Evolutionary conservation across 163 green algal species (phyloP).

Genomic region (Coccomyxa subellipsoidea): DNA sequence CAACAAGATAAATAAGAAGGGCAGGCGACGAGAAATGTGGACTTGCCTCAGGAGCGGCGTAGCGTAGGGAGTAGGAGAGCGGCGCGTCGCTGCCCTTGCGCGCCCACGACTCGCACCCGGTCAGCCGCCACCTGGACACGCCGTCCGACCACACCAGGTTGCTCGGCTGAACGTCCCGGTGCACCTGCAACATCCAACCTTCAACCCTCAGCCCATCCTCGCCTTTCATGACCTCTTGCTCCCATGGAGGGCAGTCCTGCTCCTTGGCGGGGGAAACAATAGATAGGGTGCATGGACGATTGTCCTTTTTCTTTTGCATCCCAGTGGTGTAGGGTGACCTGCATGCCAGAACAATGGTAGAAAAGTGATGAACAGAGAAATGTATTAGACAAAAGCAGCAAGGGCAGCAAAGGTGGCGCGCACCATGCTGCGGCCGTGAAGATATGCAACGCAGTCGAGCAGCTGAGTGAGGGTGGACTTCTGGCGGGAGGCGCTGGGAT

Average conservation of each 20-base stretch:
- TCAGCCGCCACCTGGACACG: slow-evolving; percentile 3
- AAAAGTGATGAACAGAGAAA: too few species aligned
- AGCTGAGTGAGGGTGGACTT: slow-evolving; percentile 9
- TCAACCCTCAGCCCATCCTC: too few species aligned
- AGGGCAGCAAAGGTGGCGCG: background rate
- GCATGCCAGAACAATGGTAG: too few species aligned
- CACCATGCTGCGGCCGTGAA: slow-evolving; percentile 12
- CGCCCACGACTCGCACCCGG: background rate
- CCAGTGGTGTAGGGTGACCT: too few species aligned
- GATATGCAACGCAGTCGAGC: slow-evolving; percentile 4
- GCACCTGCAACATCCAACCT: background rate
- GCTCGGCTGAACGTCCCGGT: background rate
- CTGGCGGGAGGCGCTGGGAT: slow-evolving; percentile 3
- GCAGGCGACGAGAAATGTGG: background rate
- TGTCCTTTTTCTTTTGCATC: too few species aligned
- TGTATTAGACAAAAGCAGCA: background rate
- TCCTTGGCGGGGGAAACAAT: too few species aligned
- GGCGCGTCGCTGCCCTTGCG: background rate
- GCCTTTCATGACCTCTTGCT: too few species aligned
- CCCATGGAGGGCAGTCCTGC: too few species aligned
- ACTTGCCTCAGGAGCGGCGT: slow-evolving; percentile 8
- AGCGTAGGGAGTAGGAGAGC: slow-evolving; percentile 10
- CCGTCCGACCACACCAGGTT: slow-evolving; percentile 2
- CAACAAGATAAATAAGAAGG: background rate
- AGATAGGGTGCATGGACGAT: too few species aligned